Percentiles rank a stretch among this genome's conserved stretches.
Evolutionary conservation across 164 flowering plant species (phyloP).

Genomic region (Paratinospora sagittata): DNA sequence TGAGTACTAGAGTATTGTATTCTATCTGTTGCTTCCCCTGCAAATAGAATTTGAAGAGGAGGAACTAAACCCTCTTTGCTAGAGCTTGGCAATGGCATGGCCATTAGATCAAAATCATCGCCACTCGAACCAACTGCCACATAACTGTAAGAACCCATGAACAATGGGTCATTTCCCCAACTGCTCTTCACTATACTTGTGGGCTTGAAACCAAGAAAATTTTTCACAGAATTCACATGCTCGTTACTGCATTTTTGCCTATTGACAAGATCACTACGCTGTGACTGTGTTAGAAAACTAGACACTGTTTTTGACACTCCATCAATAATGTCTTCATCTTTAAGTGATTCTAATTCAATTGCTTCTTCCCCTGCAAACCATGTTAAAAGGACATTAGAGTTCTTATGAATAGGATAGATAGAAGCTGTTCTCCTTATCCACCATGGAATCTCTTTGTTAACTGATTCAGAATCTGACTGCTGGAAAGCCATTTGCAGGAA

Average conservation of each 20-base stretch:
- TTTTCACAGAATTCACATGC: background rate
- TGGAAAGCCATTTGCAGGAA: background rate
- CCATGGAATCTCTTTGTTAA: background rate
- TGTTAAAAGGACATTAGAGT: background rate
- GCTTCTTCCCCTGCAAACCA: background rate
- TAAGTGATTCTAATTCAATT: background rate
- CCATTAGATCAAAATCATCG: background rate
- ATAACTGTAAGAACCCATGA: background rate
- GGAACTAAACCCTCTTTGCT: too few relatives aligned
- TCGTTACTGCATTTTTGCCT: background rate
- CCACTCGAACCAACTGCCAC: background rate
- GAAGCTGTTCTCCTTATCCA: background rate
- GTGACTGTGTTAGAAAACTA: background rate
- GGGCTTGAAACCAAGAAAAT: background rate
- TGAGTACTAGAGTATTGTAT: too few relatives aligned
- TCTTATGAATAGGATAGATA: background rate
- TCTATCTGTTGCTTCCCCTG: too few relatives aligned
- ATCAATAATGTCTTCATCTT: background rate
- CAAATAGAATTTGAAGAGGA: too few relatives aligned
- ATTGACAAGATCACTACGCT: too few relatives aligned
- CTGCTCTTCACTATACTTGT: background rate
- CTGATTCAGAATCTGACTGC: background rate
- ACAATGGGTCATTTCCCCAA: background rate
- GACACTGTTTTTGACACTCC: background rate
- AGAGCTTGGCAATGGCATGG: background rate